A percentile compares a stretch with the other conserved stretches of the same genome.
Conservation (phyloP, 306 rosid genomes). For the Fragaria ananassa region DNA sequence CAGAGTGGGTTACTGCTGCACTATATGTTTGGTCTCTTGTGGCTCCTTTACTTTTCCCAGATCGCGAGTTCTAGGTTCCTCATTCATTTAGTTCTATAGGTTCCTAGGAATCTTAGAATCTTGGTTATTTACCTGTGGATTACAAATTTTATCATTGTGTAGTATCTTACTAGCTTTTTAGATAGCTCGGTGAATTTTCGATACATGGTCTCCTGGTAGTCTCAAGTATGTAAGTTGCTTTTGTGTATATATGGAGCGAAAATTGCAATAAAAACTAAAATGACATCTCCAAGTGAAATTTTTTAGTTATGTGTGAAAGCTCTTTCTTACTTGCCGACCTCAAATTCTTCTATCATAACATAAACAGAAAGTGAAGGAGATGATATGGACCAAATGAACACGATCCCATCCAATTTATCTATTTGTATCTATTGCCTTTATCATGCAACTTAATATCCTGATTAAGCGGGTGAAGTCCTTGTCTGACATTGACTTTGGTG, state of each 20-base stretch:
- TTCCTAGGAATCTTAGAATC: background rate
- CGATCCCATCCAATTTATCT: background rate
- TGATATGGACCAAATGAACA: background rate
- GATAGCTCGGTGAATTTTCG: background rate
- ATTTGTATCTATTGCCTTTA: background rate
- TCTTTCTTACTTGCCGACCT: background rate
- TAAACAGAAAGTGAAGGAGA: background rate
- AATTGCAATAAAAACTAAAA: background rate
- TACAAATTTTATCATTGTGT: slow-evolving; percentile 1
- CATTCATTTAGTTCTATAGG: background rate
- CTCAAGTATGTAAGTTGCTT: background rate
- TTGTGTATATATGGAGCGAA: background rate
- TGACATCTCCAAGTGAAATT: background rate
- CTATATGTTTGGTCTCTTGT: slow-evolving; percentile 74
- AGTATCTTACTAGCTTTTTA: background rate
- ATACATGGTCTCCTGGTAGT: background rate
- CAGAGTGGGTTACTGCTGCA: slow-evolving; percentile 84
- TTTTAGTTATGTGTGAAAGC: background rate
- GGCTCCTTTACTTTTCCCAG: slow-evolving; percentile 71
- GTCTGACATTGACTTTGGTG: background rate
- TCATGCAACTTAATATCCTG: background rate
- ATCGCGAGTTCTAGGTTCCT: slow-evolving; percentile 63
- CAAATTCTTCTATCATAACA: background rate
- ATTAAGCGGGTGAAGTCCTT: background rate
- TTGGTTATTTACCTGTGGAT: background rate